Evolutionary conservation across 345 rosid species (phyloP), one percentile per base, ranked within the genome.

Genomic region (Stellera chamaejasme): DNA sequence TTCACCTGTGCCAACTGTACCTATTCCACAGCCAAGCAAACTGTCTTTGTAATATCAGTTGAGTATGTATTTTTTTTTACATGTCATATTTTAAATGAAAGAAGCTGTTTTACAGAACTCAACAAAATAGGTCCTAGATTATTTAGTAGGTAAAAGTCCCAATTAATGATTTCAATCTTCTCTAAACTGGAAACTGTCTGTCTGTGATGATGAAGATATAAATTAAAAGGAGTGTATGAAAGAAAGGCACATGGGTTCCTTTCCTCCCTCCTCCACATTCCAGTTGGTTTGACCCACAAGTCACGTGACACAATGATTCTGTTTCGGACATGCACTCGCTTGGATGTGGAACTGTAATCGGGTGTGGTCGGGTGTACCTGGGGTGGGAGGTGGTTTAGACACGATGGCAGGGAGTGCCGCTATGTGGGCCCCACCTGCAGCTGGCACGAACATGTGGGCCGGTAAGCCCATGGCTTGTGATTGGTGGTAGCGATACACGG

Each of bases 391-490:
- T 4, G 96, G 84, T 68, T 84, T 85, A 0, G 92, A 75, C 48
- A 80, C 52, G 52, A 76, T 58, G 11, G 82, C 48, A 0, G 85
- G 86, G 56, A 69, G 75, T 0, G 83, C 13, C 13, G 71, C 15
- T 26, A 79, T 61, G 70, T 75, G 75, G 0, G 75, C 82, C 13
- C 75, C 74, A 0, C 83, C 57, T 2, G 79, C 36, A 5, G 76
- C 61, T 2, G 79, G 83, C 50, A 73, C 76, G 48, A 80, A 56
- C 57, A 85, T 92, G 52, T 83, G 89, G 52, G 80, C 82, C 11
- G 93, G 96, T 11, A 85, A 66, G 43, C 95, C 98, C 72, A 92
- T 71, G 10, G 95, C 69, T 45, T 77, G 93, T 14, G 93, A 77
- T 50, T 80, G 94, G 56, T 50, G 54, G 72, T 67, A 68, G 15